These are phyloP conservation scores for Candida piceae DNA, from an alignment of 805 yeast genomes.

Conservation along the genomic window DNA sequence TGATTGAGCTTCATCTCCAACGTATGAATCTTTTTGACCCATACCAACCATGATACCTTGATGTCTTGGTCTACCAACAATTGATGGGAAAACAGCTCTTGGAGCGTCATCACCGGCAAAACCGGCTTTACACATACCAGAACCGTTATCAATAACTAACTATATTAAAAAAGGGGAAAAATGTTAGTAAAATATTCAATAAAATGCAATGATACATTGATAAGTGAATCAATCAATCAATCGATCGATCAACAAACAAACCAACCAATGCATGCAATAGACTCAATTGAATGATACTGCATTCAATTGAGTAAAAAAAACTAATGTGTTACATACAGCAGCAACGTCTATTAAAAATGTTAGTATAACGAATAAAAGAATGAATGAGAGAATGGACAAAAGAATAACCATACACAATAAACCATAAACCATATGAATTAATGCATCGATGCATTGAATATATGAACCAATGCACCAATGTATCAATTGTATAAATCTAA, in stretches of 20 bases:
- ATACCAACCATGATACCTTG: constrained; percentile 99
- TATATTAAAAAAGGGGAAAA: constrained; percentile 10
- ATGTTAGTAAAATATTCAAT: constrained; percentile 14
- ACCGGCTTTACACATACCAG: constrained; percentile 99
- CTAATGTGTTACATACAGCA: constrained; percentile 33
- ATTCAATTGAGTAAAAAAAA: neutral
- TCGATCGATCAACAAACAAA: no score
- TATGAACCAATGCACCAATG: no score
- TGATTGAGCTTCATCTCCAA: constrained; percentile 99
- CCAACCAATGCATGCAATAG: no score
- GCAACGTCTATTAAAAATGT: constrained; percentile 38
- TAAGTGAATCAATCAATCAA: neutral
- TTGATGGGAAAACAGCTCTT: constrained; percentile 99
- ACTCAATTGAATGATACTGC: no score
- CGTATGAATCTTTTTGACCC: constrained; percentile 99
- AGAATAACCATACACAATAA: neutral
- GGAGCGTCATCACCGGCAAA: constrained; percentile 99
- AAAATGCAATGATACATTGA: neutral
- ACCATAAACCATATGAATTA: neutral
- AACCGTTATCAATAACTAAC: constrained; percentile 97
- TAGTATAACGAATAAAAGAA: constrained; percentile 19
- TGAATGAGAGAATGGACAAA: neutral
- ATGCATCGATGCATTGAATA: no score
- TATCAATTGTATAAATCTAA: no score
- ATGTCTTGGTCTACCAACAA: constrained; percentile 99